Conservation (phyloP, 225 moss, liverwort and hornwort species). For the Polytrichum commune region DNA sequence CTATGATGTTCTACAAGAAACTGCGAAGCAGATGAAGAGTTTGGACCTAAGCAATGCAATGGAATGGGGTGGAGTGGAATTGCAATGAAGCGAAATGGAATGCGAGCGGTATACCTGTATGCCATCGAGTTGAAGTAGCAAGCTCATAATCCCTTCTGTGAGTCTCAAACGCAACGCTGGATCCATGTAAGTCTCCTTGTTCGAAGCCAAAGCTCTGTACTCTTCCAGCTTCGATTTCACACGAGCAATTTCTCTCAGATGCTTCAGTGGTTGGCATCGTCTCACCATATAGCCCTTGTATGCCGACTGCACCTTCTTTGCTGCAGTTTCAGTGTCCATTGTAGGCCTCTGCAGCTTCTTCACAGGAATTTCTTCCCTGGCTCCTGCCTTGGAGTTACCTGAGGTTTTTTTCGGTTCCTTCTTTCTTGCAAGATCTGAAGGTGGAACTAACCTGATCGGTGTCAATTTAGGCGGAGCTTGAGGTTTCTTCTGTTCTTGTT, state of each 20-base stretch:
- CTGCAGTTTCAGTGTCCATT: conserved; percentile 18
- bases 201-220: conserved; percentile 5
- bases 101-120: conserved; percentile 1
- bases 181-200: conserved; percentile 10
- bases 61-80: background rate
- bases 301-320: conserved; percentile 22
- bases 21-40: too few relatives aligned
- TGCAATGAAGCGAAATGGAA: background rate
- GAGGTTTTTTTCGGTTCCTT: background rate
- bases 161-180: conserved; percentile 11
- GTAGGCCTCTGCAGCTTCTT: background rate
- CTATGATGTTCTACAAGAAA: too few relatives aligned
- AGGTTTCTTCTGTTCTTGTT: background rate
- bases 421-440: background rate
- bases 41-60: too few relatives aligned
- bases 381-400: background rate
- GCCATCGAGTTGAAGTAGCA: conserved; percentile 34
- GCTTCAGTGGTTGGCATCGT: conserved; percentile 23
- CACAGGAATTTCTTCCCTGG: background rate
- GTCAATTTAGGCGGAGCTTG: background rate
- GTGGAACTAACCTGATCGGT: conserved; percentile 3
- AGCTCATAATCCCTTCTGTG: conserved; percentile 29
- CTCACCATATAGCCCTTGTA: conserved; percentile 24
- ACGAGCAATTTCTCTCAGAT: conserved; percentile 25
- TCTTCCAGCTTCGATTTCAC: conserved; percentile 18